A percentile compares a stretch with the other conserved stretches of the same genome.
Evolutionary conservation across 2,329 filamentous ascomycete species (phyloP).

Genomic region (Penicillium expansum): DNA sequence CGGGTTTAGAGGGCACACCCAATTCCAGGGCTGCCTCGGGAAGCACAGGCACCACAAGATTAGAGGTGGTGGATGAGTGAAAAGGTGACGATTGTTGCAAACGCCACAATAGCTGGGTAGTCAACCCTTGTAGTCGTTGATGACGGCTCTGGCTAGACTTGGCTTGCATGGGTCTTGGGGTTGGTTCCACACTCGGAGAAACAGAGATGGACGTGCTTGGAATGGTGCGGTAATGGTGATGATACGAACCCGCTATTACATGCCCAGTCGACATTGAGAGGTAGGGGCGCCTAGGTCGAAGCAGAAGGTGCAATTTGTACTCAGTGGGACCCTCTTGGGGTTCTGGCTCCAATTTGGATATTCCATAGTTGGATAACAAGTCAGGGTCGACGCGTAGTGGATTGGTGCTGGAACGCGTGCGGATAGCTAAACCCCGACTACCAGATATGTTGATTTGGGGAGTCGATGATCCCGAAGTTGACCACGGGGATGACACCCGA

Average conservation of each 20-base stretch:
- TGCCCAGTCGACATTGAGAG: constrained; percentile 65
- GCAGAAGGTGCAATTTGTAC: constrained; percentile 89
- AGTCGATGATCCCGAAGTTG: constrained; percentile 53
- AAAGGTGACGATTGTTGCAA: constrained; percentile 92
- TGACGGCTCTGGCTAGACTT: constrained; percentile 70
- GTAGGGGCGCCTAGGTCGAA: constrained; percentile 75
- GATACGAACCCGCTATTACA: constrained; percentile 53
- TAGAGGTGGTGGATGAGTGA: constrained; percentile 74
- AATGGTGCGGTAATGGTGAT: constrained; percentile 34
- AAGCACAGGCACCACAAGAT: constrained; percentile 71
- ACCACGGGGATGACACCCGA: constrained; percentile 87
- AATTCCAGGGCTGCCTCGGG: constrained; percentile 64
- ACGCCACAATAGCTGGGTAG: constrained; percentile 91
- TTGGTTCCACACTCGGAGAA: constrained; percentile 33
- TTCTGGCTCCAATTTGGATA: constrained; percentile 80
- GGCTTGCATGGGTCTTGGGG: constrained; percentile 39
- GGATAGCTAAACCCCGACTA: constrained; percentile 23
- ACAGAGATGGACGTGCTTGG: constrained; percentile 19
- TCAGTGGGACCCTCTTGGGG: constrained; percentile 93
- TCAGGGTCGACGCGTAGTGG: constrained; percentile 40
- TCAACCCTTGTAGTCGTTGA: constrained; percentile 82
- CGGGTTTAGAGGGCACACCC: constrained; percentile 53
- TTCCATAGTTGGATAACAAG: constrained; percentile 55
- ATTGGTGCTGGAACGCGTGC: constrained; percentile 36
- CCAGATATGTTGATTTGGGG: constrained; percentile 34